Base-by-base conservation (phyloP, 768 basidiomycete genomes). In the Tricholoma terreum region DNA sequence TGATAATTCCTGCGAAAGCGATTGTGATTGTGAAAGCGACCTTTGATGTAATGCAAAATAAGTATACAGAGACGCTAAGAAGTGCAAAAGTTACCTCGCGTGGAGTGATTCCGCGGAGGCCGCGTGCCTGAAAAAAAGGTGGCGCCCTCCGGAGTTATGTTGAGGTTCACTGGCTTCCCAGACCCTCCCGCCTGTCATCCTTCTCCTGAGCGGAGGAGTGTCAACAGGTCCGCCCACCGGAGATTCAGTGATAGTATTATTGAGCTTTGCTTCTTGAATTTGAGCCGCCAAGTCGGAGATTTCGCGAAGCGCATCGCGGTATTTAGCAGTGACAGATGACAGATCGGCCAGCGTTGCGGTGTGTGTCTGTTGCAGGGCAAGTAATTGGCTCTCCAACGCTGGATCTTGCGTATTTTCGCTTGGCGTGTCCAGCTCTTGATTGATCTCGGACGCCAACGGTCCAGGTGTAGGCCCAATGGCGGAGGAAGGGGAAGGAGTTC, bases 1-100 rank as follows among this genome's bases (percentile, higher is more conserved):
- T 64, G 87, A 93, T 63, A 93, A 83, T 82, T 92, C 94, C 94
- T 98, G 94, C 79, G 94, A 95, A 65, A 96, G 86, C 81, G 94
- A 96, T 79, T 87, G 84, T 72, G 94, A 94, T 75, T 91, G 91
- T 77, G 90, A 92, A 63, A 87, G 84, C 85, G 92, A 93, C 83
- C 90, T 92, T 64, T 43, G 52, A 55, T 61, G 56, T 58, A 57
- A 27, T 50, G 50, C 38, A 17, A 31, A 30, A 54, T 53, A 54
- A 52, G 38, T 64, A 58, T 34, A 53, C 21, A 43, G 50, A 55
- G 36, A 57, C 48, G 60, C 52, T 50, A 55, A 34, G 31, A 57
- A 43, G 43, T 15, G 21, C 55, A 24, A 35, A 52, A 67, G 69
- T 63, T 73, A 87, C 89, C 91, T 92, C 83, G 84, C 81, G 79